Conservation (phyloP, 2,329 filamentous ascomycete genomes). For the Microdochium nivale region DNA sequence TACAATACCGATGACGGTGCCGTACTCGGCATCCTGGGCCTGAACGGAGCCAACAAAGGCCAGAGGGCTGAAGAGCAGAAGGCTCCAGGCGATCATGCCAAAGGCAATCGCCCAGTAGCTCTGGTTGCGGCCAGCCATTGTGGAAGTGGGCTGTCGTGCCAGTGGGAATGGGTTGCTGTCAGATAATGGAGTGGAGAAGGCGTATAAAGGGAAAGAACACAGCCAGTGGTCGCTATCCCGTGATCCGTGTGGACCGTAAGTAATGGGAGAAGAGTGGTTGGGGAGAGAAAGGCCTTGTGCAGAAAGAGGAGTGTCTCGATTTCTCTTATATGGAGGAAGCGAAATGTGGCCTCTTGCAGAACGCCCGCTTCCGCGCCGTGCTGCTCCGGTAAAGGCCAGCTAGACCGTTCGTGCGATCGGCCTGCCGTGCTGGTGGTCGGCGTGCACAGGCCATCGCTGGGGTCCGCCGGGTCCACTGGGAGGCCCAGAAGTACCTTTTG, state of each 20-base stretch:
- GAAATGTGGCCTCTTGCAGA: background rate
- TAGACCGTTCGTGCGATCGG: background rate
- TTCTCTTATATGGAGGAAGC: constrained; percentile 1
- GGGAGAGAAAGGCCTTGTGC: background rate
- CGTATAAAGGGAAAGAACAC: background rate
- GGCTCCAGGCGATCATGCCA: constrained; percentile 86
- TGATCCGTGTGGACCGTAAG: no score
- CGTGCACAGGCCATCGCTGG: background rate
- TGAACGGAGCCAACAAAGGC: constrained; percentile 73
- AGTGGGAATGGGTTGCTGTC: background rate
- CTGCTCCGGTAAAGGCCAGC: background rate
- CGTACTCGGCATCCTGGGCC: constrained; percentile 67
- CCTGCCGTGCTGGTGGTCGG: background rate
- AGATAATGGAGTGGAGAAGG: background rate
- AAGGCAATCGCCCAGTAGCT: constrained; percentile 69
- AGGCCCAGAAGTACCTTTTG: background rate
- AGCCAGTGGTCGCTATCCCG: background rate
- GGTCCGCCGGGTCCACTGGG: background rate
- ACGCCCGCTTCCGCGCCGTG: background rate
- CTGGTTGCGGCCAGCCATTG: constrained; percentile 50
- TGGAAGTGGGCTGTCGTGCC: constrained; percentile 4
- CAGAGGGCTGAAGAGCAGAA: constrained; percentile 80
- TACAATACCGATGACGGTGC: constrained; percentile 88
- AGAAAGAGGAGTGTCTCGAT: background rate
- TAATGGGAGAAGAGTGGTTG: background rate